Base-by-base conservation (phyloP, 208 protist genomes). In the Balamuthia mandrillaris region DNA sequence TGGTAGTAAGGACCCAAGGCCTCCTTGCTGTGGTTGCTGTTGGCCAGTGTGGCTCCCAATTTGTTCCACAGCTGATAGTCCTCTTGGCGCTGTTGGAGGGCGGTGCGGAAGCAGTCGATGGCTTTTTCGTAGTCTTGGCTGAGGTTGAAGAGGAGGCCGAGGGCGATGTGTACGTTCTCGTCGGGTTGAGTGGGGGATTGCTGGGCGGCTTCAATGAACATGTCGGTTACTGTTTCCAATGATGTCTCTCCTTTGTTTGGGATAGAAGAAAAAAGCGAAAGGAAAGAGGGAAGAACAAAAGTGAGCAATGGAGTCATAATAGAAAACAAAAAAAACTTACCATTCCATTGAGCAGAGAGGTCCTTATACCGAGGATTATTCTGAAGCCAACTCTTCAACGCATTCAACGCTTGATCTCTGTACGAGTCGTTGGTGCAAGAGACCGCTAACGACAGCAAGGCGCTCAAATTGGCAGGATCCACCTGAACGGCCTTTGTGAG, bases 31-130 rank as follows among this genome's bases (percentile, higher is more conserved):
- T 65, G 83, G 4, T 65, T 65, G 37, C 65, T 79, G 35, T 93
- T 93, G 29, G 91, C 91, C 3, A 91, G 60, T 14, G 91, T 93
- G 6, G 91, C 91, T 33, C 90, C 91, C 14, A 93, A 83, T 44
- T 91, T 91, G 70, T 93, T 93, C 90, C 89, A 92, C 2, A 93
- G 60, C 14, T 81, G 56, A 31, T 91, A 92, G 37, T 93, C 91
- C 33, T 89, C 85, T 9, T 81, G 84, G 35, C 84, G 58, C 61
- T 75, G 16, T 3, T 72, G 41, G 16, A 93, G 86, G 0, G 91
- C 91, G 3, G 66, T 42, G 52, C 88, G 54, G 75, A 93, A 92
- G 63, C 88, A 91, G 21, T 93, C 91, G 1, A 89, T 86, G 4
- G 91, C 91, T 42, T 90, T 91, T 7, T 93, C 91, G 51, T 92